These are phyloP conservation scores for Penicillium sp. DNA, from an alignment of 2,329 filamentous ascomycete species.

Conservation along the genomic window DNA sequence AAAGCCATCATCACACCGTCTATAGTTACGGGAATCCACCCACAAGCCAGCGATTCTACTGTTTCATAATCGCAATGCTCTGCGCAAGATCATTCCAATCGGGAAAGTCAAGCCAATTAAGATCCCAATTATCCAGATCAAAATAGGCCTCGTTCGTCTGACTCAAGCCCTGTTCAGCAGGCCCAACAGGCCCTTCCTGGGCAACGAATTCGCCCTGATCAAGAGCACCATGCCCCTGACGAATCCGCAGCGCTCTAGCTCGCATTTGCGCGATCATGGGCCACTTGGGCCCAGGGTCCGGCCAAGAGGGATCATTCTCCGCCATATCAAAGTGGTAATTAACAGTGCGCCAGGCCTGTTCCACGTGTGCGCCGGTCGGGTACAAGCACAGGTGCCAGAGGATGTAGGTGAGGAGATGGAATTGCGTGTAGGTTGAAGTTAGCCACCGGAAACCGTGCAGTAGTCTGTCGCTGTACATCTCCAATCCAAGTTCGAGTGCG, in stretches of 20 bases:
- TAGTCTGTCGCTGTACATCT: constrained; percentile 38
- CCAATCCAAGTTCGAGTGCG: constrained; percentile 34
- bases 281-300: constrained; percentile 25
- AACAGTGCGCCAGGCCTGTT: constrained; percentile 33
- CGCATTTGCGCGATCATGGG: constrained; percentile 19
- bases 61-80: constrained; percentile 11
- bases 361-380: constrained; percentile 30
- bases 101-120: constrained; percentile 17
- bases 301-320: constrained; percentile 18
- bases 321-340: constrained; percentile 15
- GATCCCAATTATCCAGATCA: constrained; percentile 19
- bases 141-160: neutral
- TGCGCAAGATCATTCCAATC: constrained; percentile 23
- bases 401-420: constrained; percentile 45
- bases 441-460: constrained; percentile 41
- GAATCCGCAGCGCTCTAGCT: constrained; percentile 17
- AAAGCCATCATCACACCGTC: neutral
- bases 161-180: neutral
- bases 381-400: constrained; percentile 46
- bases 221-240: constrained; percentile 5
- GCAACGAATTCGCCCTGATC: neutral
- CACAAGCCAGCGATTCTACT: neutral
- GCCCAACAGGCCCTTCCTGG: neutral
- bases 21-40: neutral
- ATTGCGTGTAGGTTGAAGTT: constrained; percentile 43